A percentile compares a stretch with the other conserved stretches of the same genome.
These are phyloP conservation scores for Creolimax fragrantissima DNA, from an alignment of 78 protist genomes.

Conservation along the genomic window DNA sequence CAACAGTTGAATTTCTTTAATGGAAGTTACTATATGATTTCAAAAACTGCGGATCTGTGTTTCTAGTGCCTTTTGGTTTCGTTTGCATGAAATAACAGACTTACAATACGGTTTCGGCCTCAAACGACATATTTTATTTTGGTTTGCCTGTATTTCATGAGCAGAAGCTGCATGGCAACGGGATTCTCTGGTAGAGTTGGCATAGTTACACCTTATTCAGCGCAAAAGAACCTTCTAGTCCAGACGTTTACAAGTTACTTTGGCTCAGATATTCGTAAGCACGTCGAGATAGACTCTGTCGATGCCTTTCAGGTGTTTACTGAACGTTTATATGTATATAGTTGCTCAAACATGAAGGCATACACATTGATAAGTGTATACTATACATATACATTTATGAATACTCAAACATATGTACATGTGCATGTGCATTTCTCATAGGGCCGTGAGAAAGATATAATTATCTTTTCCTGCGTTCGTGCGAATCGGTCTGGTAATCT, in stretches of 20 bases:
- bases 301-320: conserved; percentile 17
- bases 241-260: not conserved
- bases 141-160: too few species aligned
- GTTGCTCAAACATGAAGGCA: not conserved
- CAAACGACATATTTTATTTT: too few species aligned
- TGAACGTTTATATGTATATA: not conserved
- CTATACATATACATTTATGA: not conserved
- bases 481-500: conserved; percentile 39
- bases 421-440: conserved; percentile 26
- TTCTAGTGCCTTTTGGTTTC: not conserved
- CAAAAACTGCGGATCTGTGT: not conserved
- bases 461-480: conserved; percentile 72
- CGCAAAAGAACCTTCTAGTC: not conserved
- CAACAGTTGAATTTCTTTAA: too few species aligned
- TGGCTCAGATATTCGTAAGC: not conserved
- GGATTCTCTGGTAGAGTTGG: conserved; percentile 40
- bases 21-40: too few species aligned
- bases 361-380: not conserved
- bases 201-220: conserved; percentile 73
- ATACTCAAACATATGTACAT: not conserved
- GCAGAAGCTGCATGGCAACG: not conserved
- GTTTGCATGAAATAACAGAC: too few species aligned
- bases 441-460: conserved; percentile 75
- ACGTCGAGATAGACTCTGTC: conserved; percentile 45
- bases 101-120: too few species aligned